These are phyloP conservation scores for Cyclotella baltica DNA, from an alignment of 108 stramenopile species.

Conservation along the genomic window DNA sequence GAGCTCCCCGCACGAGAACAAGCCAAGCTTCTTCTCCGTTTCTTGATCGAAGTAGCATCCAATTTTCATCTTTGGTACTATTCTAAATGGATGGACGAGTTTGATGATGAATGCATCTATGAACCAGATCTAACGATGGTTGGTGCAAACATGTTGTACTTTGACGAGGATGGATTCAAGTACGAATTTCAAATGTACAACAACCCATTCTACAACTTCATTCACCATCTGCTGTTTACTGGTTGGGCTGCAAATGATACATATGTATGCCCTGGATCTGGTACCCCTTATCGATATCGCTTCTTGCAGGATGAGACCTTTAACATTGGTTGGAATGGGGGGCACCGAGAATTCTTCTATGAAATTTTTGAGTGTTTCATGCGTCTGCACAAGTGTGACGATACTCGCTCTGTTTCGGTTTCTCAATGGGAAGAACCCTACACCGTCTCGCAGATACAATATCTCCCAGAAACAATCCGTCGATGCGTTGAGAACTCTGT, in stretches of 20 bases:
- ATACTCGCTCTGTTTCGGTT: neutral
- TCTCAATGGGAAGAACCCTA: neutral
- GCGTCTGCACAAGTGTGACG: conserved; percentile 16
- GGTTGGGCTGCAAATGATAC: conserved; percentile 30
- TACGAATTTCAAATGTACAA: conserved; percentile 21
- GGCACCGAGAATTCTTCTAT: neutral
- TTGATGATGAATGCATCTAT: neutral
- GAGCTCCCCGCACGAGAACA: conserved; percentile 5
- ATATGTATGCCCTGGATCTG: conserved; percentile 12
- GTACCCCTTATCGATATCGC: conserved; percentile 12
- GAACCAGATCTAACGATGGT: neutral
- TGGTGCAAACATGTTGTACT: neutral
- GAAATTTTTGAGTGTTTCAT: conserved; percentile 13
- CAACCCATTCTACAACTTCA: conserved; percentile 25
- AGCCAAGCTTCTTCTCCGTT: conserved; percentile 8
- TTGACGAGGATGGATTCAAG: neutral
- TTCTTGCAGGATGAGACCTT: neutral
- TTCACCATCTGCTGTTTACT: conserved; percentile 32
- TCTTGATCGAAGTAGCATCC: conserved; percentile 2
- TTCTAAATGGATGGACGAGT: conserved; percentile 2
- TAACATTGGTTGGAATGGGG: conserved; percentile 16
- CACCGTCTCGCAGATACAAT: conserved; percentile 26
- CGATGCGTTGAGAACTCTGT: conserved; percentile 18
- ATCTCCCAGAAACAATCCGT: conserved; percentile 27
- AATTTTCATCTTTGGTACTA: conserved; percentile 20